Percentiles rank a stretch among this genome's conserved stretches.
These are phyloP conservation scores for Flaveria trinervia DNA, from an alignment of 129 eudicot species.

Conservation along the genomic window DNA sequence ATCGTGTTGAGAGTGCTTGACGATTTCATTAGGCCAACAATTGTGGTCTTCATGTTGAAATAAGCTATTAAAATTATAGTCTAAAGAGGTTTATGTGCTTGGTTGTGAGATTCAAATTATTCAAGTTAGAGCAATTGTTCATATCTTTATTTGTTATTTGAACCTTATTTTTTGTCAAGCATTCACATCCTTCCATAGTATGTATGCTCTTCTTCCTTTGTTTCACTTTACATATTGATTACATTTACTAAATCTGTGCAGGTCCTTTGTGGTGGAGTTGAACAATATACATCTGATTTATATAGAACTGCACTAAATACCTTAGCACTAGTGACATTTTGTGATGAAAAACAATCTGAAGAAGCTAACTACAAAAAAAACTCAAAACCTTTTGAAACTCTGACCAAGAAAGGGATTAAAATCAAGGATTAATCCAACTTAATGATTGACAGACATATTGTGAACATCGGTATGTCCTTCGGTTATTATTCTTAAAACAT, in stretches of 20 bases:
- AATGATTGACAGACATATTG: constrained; percentile 31
- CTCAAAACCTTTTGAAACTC: constrained; percentile 9
- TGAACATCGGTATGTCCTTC: constrained; percentile 31
- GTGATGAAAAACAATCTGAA: constrained; percentile 23
- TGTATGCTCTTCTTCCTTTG: background rate
- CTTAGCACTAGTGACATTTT: constrained; percentile 19
- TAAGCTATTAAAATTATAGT: constrained; percentile 2
- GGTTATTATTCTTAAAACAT: background rate
- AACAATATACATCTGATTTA: constrained; percentile 20
- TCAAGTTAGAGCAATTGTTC: background rate
- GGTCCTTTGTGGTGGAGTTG: constrained; percentile 31
- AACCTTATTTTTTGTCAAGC: background rate
- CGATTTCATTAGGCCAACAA: background rate
- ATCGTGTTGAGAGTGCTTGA: background rate
- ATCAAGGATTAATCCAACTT: constrained; percentile 29
- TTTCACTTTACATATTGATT: constrained; percentile 29
- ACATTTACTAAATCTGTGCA: constrained; percentile 18
- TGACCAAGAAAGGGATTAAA: constrained; percentile 26
- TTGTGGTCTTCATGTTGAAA: background rate
- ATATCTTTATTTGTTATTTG: background rate
- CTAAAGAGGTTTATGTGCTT: background rate
- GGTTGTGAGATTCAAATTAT: background rate
- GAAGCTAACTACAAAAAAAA: constrained; percentile 32
- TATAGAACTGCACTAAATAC: constrained; percentile 10
- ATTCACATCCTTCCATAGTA: background rate